Base-by-base conservation (phyloP, 192 early-diverging fungal genomes). In the Geranomyces michiganensis region DNA sequence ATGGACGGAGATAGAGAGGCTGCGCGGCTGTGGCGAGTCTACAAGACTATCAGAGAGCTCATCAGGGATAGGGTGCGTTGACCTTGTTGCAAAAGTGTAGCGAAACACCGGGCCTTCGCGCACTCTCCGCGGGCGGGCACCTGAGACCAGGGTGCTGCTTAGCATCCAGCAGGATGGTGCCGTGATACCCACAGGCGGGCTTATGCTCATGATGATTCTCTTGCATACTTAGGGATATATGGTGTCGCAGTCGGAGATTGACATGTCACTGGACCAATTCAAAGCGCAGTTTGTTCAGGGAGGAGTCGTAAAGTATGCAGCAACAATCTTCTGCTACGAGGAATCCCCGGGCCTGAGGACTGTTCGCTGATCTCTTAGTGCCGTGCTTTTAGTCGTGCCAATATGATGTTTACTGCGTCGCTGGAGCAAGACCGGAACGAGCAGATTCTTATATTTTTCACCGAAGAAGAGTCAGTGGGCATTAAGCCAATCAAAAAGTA, bases 391-490 rank as follows among this genome's bases (percentile, higher is more conserved):
- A 91, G 91, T 68, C 91, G 93, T 30, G 83, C 85, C 19, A 78
- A 79, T 4, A 84, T 97, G 79, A 94, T 90, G 22, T 94, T 95
- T 79, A 83, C 93, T 33, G 92, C 96, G 31, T 87, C 92, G 68
- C 91, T 90, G 72, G 85, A 89, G 70, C 85, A 90, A 70, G 89
- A 93, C 75, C 89, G 90, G 6, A 85, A 85, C 33, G 93, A 93
- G 65, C 91, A 93, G 71, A 84, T 96, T 71, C 86, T 96, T 36
- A 91, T 96, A 9, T 94, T 95, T 72, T 97, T 99, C 85, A 91
- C 94, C 12, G 93, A 94, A 41, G 93, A 92, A 47, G 84, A 87
- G 43, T 89, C 90, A 5, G 91, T 99, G 17, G 95, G 97, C 62
- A 90, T 97, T 33, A 92, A 93, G 67, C 89, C 91, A 17, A 91